Base-by-base conservation (phyloP, 441 rosid genomes). In the Syzygium malaccense region DNA sequence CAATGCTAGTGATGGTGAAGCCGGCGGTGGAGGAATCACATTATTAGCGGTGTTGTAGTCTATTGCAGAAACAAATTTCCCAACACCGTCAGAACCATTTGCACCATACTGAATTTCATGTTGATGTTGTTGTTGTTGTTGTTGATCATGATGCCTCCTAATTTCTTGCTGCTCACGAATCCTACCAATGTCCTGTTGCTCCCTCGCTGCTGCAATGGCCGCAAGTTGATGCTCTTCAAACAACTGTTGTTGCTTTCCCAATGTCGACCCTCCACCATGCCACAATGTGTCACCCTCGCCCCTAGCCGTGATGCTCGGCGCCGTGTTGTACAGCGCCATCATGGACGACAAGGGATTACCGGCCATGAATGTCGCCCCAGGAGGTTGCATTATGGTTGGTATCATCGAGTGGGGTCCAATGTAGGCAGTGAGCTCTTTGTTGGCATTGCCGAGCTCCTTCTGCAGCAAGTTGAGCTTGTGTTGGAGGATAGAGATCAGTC, bases 401-500 rank as follows among this genome's bases (percentile, higher is more conserved):
- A 95, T 91, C 96, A 95, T 86, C 30, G 98, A 97, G 78, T 94
- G 97, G 62, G 96, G 95, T 15, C 97, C 99, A 54, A 94, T 92
- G 87, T 93, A 95, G 20, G 86, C 45, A 6, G 98, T 92, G 20
- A 97, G 93, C 49, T 97, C 98, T 89, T 95, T 94, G 86, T 91
- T 94, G n/a, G 98, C 97, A 55, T 83, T 91, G 68, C 85, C 88
- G 11, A 97, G 93, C 87, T 95, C 96, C 12, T 18, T 86, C 66
- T 95, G 96, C 64, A 95, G 86, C 87, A 94, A 92, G 90, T 95
- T 95, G 10, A 95, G 95, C 33, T 92, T 90, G 49, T 88, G 89
- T 75, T 88, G 89, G 60, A 88, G 84, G 84, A 88, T 14, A 14
- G 89, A 88, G 51, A 88, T 85, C 55, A 88, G 56, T 41, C 89